Percentiles rank a stretch among this genome's conserved stretches.
phyloP scores from a whole-genome alignment of 2,329 filamentous ascomycete genomes.

The Chaetomium globosum region DNA sequence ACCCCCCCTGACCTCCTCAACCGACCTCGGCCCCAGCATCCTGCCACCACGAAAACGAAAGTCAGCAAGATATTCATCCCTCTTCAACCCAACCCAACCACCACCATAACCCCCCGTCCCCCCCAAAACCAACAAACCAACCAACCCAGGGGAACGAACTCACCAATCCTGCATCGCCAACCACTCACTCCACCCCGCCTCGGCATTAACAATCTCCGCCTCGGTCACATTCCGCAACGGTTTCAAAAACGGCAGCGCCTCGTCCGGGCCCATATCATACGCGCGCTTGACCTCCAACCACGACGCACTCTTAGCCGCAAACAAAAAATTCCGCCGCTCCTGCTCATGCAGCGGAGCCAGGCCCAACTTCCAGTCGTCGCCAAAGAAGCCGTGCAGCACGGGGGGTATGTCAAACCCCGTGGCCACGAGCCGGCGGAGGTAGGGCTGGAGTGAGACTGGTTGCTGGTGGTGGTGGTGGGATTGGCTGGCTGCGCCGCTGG shows the following conservation, averaged over 20 bases:
- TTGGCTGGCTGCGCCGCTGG: neutral
- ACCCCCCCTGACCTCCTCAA: constrained; percentile 17
- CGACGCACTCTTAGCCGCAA: constrained; percentile 87
- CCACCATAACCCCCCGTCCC: neutral
- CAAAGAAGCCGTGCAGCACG: constrained; percentile 94
- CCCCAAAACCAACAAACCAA: neutral
- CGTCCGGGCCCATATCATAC: constrained; percentile 83
- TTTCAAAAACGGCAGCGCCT: constrained; percentile 83
- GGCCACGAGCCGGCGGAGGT: constrained; percentile 84
- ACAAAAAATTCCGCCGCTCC: constrained; percentile 91
- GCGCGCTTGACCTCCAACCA: constrained; percentile 88
- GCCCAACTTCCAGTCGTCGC: constrained; percentile 84
- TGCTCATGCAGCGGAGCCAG: constrained; percentile 82
- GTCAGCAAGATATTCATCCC: neutral
- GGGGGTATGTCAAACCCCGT: constrained; percentile 87
- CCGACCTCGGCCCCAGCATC: constrained; percentile 84
- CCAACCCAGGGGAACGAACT: neutral
- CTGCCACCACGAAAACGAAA: constrained; percentile 7
- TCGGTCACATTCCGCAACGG: constrained; percentile 77
- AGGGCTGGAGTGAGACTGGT: constrained; percentile 75
- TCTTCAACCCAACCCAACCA: neutral
- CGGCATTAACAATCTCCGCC: constrained; percentile 79
- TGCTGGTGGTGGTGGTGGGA: neutral
- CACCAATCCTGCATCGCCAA: constrained; percentile 89
- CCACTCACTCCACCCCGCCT: constrained; percentile 91